Conservation (phyloP, 139 green algal species). For the Coccomyxa sp. region DNA sequence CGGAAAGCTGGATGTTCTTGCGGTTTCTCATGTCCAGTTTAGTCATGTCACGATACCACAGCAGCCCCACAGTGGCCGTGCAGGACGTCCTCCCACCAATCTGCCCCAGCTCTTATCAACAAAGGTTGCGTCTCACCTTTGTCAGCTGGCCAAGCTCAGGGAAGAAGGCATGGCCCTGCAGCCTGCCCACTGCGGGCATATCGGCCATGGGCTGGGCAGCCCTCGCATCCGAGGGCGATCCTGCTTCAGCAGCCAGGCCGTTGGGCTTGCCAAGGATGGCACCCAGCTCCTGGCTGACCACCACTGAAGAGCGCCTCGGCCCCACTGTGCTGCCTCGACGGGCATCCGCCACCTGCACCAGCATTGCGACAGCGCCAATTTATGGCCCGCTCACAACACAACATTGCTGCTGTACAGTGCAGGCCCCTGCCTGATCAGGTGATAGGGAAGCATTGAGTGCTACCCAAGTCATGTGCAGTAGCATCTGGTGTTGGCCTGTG, state of each 20-base stretch:
- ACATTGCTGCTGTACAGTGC: too few species aligned
- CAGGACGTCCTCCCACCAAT: background rate
- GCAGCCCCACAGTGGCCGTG: background rate
- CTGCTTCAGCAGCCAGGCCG: background rate
- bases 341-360: background rate
- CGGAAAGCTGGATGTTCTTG: too few species aligned
- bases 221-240: slow-evolving; percentile 2
- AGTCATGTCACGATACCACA: background rate
- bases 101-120: background rate
- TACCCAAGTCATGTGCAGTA: background rate
- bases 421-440: background rate
- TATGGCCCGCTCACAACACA: background rate
- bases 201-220: background rate
- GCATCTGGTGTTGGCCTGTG: background rate
- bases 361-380: background rate
- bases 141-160: slow-evolving; percentile 47
- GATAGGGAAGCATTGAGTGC: background rate
- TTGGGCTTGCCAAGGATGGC: background rate
- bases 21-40: too few species aligned
- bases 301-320: background rate
- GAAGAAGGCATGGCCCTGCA: slow-evolving; percentile 57
- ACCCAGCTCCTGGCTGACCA: background rate
- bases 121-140: background rate
- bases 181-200: background rate
- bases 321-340: background rate